phyloP scores from a whole-genome alignment of 371 early-diverging fungal species.

The Mortierella sp. region DNA sequence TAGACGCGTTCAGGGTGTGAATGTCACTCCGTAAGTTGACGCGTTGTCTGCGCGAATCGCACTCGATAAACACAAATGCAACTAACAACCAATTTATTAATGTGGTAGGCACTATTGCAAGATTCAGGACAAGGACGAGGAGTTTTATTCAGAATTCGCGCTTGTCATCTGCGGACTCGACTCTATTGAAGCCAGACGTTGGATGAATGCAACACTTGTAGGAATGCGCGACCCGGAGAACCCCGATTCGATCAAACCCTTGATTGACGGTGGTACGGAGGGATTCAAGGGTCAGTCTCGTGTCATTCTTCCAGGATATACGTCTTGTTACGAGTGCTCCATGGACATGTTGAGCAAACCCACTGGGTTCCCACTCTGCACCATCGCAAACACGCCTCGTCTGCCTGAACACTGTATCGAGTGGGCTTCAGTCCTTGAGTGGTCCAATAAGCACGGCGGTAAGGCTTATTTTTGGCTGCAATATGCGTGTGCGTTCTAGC shows the following conservation, averaged over 20 bases:
- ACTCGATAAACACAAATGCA: no score
- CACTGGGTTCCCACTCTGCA: constrained; percentile 73
- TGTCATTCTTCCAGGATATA: constrained; percentile 85
- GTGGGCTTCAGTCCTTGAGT: constrained; percentile 89
- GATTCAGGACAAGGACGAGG: constrained; percentile 94
- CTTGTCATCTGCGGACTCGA: constrained; percentile 95
- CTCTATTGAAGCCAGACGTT: constrained; percentile 94
- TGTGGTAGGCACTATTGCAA: constrained; percentile 75
- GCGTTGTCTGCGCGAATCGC: no score
- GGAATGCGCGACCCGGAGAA: constrained; percentile 79
- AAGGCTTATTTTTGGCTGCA: no score
- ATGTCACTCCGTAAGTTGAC: constrained; percentile 80
- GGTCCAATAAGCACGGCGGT: constrained; percentile 85
- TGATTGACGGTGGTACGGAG: constrained; percentile 98
- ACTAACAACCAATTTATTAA: background rate
- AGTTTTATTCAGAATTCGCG: constrained; percentile 89
- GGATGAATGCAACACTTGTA: constrained; percentile 93
- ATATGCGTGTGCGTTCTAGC: no score
- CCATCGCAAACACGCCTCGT: constrained; percentile 86
- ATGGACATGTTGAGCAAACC: constrained; percentile 78
- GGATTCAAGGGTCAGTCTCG: constrained; percentile 96
- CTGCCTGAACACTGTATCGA: constrained; percentile 91
- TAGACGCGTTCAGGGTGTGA: constrained; percentile 81
- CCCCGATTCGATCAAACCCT: constrained; percentile 78
- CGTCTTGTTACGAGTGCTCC: constrained; percentile 88